Percentiles rank a stretch among this genome's conserved stretches.
These are phyloP conservation scores for Leucocoprinus leucothites DNA, from an alignment of 768 basidiomycete species.

Conservation along the genomic window DNA sequence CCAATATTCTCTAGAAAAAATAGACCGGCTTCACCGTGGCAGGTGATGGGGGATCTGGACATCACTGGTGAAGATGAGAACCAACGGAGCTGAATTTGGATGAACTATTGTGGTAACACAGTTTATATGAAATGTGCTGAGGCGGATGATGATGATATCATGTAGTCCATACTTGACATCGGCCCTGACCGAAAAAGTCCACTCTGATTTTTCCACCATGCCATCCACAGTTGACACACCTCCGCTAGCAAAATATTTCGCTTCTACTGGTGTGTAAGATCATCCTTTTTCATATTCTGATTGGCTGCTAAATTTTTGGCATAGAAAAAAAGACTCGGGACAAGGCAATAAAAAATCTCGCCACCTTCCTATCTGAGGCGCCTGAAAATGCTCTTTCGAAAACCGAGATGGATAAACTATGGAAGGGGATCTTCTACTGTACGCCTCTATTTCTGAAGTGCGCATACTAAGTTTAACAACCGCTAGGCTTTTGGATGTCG, in stretches of 20 bases:
- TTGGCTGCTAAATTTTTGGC: constrained; percentile 10
- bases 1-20: not conserved
- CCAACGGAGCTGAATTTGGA: no score
- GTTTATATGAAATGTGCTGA: not conserved
- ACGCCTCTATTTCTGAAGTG: constrained; percentile 20
- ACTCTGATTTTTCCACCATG: constrained; percentile 21
- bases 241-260: constrained; percentile 88
- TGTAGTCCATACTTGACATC: not conserved
- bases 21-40: constrained; percentile 60
- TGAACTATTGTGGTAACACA: no score
- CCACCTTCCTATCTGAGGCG: constrained; percentile 73
- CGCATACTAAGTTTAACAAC: not conserved
- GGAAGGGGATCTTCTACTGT: constrained; percentile 99
- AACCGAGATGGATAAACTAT: constrained; percentile 84
- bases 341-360: constrained; percentile 80
- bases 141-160: constrained; percentile 2
- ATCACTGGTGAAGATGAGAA: no score
- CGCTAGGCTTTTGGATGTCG: constrained; percentile 97
- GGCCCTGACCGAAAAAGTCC: constrained; percentile 17
- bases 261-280: constrained; percentile 72
- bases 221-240: constrained; percentile 32
- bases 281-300: not conserved
- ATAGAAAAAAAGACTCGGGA: constrained; percentile 88
- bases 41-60: constrained; percentile 83
- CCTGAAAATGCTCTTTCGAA: constrained; percentile 59